These are phyloP conservation scores for Whalleya microplaca DNA, from an alignment of 2,329 filamentous ascomycete species.

Conservation along the genomic window DNA sequence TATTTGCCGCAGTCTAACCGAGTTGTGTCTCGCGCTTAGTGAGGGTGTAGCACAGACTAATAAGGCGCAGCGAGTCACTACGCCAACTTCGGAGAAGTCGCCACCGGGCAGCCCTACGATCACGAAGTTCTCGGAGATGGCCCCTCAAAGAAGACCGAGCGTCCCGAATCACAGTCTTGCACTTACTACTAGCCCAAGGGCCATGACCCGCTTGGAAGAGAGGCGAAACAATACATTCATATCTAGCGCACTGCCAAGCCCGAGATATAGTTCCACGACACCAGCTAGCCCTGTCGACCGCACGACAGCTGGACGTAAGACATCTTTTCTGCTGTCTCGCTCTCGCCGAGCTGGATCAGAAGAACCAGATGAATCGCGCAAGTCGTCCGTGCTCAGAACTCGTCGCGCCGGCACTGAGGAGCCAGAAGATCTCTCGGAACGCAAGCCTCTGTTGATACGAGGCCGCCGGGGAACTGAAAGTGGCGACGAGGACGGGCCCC, in stretches of 20 bases:
- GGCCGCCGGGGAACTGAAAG: conserved; percentile 51
- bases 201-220: conserved; percentile 57
- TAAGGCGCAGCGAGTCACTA: conserved; percentile 39
- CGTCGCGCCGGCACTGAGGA: conserved; percentile 53
- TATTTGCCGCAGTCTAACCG: conserved; percentile 89
- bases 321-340: conserved; percentile 53
- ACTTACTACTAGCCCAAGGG: conserved; percentile 49
- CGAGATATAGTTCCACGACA: conserved; percentile 42
- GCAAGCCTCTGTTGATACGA: conserved; percentile 49
- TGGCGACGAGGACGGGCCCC: conserved; percentile 53
- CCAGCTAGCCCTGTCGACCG: conserved; percentile 47
- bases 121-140: conserved; percentile 43
- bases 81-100: conserved; percentile 32
- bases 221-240: conserved; percentile 52
- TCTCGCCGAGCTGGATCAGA: conserved; percentile 53
- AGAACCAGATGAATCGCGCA: conserved; percentile 55
- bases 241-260: conserved; percentile 49
- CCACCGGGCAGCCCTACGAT: conserved; percentile 49
- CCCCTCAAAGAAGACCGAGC: conserved; percentile 44
- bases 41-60: conserved; percentile 56
- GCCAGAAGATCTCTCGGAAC: conserved; percentile 46
- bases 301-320: conserved; percentile 50
- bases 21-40: conserved; percentile 83
- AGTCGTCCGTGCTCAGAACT: conserved; percentile 51
- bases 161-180: conserved; percentile 44